These are phyloP conservation scores for Tuber umbilicatum DNA, from an alignment of 495 filamentous ascomycete genomes.

Conservation along the genomic window DNA sequence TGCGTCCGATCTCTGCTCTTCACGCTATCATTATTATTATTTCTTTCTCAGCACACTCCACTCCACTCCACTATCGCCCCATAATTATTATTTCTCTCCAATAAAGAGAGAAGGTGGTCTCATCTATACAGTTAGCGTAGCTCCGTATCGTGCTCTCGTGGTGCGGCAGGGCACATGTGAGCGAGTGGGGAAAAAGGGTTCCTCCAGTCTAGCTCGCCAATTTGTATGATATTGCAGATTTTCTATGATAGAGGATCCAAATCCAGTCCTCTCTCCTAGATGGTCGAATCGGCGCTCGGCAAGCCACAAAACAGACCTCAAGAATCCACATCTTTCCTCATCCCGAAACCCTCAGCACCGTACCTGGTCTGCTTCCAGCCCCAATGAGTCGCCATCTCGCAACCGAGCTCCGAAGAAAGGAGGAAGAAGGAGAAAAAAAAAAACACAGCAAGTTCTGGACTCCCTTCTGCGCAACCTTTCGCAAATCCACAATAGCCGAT, in stretches of 20 bases:
- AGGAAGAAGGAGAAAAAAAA: background rate
- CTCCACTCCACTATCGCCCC: background rate
- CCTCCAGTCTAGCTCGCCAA: background rate
- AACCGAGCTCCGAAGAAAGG: background rate
- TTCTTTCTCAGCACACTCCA: background rate
- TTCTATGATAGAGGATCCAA: background rate
- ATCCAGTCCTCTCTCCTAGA: background rate
- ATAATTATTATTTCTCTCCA: background rate
- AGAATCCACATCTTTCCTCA: background rate
- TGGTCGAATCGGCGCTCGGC: background rate
- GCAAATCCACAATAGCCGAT: background rate
- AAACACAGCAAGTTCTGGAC: background rate
- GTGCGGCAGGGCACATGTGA: background rate
- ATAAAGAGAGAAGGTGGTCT: background rate
- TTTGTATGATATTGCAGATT: too few species aligned
- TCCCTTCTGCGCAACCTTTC: background rate
- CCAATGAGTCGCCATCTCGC: background rate
- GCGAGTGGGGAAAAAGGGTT: background rate
- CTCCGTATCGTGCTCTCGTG: background rate
- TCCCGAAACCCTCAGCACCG: background rate
- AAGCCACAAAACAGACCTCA: background rate
- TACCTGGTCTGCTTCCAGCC: too few species aligned
- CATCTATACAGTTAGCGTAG: background rate
- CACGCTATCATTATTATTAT: background rate
- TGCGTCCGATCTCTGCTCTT: slow-evolving; percentile 3